These are phyloP conservation scores for Stylosanthes scabra DNA, from an alignment of 331 rosid genomes.

Conservation along the genomic window DNA sequence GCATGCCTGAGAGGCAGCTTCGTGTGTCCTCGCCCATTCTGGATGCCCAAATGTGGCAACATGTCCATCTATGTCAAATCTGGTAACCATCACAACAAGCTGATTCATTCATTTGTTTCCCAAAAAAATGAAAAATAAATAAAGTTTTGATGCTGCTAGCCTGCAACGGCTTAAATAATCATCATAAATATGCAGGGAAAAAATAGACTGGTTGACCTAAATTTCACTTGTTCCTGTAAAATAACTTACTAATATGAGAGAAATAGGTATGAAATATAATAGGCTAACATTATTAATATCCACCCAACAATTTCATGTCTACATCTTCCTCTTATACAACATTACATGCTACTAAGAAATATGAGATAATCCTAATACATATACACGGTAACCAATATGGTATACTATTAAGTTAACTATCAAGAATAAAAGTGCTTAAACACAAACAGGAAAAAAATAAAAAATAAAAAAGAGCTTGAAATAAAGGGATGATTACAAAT, in stretches of 20 bases:
- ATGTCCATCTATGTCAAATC: slow-evolving; percentile 81
- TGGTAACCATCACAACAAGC: slow-evolving; percentile 33
- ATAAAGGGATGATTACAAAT: background rate
- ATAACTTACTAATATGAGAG: background rate
- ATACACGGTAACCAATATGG: too few relatives aligned
- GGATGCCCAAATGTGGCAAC: slow-evolving; percentile 94
- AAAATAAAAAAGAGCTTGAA: background rate
- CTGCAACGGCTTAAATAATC: background rate
- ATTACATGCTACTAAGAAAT: background rate
- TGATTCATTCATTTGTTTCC: background rate
- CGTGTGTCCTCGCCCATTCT: slow-evolving; percentile 88
- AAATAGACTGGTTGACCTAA: background rate
- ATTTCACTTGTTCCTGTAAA: background rate
- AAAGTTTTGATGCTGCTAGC: background rate
- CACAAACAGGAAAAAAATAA: background rate
- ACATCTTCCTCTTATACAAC: background rate
- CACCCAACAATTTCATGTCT: background rate
- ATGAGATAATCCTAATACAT: background rate
- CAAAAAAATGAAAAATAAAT: background rate
- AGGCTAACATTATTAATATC: background rate
- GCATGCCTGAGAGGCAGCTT: slow-evolving; percentile 73
- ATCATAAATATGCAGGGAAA: background rate
- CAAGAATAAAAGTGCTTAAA: background rate
- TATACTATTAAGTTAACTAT: too few relatives aligned
- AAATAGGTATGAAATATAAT: too few relatives aligned